Evolutionary conservation across 129 eudicot species (phyloP), one percentile per base, ranked within the genome.

Genomic region (Deinandra increscens): DNA sequence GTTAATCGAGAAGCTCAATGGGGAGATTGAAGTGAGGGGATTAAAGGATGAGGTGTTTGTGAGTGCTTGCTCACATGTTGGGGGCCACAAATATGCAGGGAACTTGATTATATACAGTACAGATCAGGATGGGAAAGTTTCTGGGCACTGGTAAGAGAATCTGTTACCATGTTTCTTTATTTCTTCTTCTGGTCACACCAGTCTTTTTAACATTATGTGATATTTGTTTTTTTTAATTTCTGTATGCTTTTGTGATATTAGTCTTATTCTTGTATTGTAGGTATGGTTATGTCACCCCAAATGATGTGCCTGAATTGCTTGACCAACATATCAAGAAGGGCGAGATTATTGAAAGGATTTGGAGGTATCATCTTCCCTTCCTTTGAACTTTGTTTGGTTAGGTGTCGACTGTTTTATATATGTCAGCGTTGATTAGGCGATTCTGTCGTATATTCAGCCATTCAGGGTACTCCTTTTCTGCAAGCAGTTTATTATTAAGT

Each of bases 81-180:
- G 98, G 44, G 98, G 98, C 17, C 98, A 93, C 78, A 93, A 93
- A 72, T 93, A 93, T 83, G 98, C 98, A 44, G 98, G 98, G 31
- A 93, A 93, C 73, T 74, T 89, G 75, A 93, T 93, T 41, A 93
- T 85, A n/a, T 93, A 84, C 34, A 84, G 92, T 68, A 72, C 90
- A 2, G 76, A 31, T 62, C 43, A 83, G 63, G 81, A 84, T 37
- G 95, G 84, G 62, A 84, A 86, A 74, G 75, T 89, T 56, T 67
- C 78, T 49, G 98, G 98, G 31, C 87, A 93, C 55, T 93, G 98
- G 98, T 93, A 83, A 72, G 66, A 39, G 66, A 18, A 14, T 62
- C 46, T 20, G 7, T 18, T 26, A 66, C 46, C 60, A 23, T 50
- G 61, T 22, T 33, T 55, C 29, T 64, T 34, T 33, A 64, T 22